A percentile compares a stretch with the other conserved stretches of the same genome.
Evolutionary conservation across 805 yeast species (phyloP).

Genomic region (Candida hispaniensis): DNA sequence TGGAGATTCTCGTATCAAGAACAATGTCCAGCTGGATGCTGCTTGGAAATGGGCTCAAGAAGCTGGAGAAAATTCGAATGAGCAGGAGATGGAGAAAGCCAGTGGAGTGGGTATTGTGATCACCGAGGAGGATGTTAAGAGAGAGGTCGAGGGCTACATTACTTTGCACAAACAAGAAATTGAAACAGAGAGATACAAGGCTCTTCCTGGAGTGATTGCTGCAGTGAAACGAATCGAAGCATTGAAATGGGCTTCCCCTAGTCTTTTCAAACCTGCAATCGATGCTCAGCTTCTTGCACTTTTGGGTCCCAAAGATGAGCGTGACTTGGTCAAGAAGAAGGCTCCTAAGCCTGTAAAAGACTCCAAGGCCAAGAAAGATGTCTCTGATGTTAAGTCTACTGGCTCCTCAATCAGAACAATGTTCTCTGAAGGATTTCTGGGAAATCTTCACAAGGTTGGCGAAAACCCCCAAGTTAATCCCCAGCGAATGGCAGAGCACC

Average conservation of each 20-base stretch:
- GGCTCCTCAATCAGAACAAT: slow-evolving; percentile 43
- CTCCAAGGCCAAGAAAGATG: slow-evolving; percentile 19
- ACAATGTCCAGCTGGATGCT: slow-evolving; percentile 62
- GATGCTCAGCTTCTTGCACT: slow-evolving; percentile 63
- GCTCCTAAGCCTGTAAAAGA: slow-evolving; percentile 36
- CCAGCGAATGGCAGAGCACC: slow-evolving; percentile 71
- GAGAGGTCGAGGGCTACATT: slow-evolving; percentile 49
- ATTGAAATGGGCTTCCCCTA: slow-evolving; percentile 88
- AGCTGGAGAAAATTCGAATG: slow-evolving; percentile 30
- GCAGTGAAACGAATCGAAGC: slow-evolving; percentile 61
- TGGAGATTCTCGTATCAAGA: slow-evolving; percentile 49
- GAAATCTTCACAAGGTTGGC: slow-evolving; percentile 90
- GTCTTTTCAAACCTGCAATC: slow-evolving; percentile 73
- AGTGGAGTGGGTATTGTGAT: slow-evolving; percentile 72
- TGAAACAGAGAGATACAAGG: slow-evolving; percentile 61
- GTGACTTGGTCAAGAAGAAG: slow-evolving; percentile 75
- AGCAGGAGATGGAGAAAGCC: slow-evolving; percentile 42
- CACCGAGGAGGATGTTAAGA: slow-evolving; percentile 52
- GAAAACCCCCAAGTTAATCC: slow-evolving; percentile 87
- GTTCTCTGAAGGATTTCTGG: slow-evolving; percentile 93
- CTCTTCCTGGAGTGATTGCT: slow-evolving; percentile 67
- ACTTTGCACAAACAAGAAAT: slow-evolving; percentile 49
- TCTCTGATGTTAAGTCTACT: slow-evolving; percentile 20
- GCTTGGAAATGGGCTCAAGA: slow-evolving; percentile 64
- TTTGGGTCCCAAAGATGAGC: slow-evolving; percentile 92